Base-by-base conservation (phyloP, 495 filamentous ascomycete genomes). In the Talaromyces nanjingensis region DNA sequence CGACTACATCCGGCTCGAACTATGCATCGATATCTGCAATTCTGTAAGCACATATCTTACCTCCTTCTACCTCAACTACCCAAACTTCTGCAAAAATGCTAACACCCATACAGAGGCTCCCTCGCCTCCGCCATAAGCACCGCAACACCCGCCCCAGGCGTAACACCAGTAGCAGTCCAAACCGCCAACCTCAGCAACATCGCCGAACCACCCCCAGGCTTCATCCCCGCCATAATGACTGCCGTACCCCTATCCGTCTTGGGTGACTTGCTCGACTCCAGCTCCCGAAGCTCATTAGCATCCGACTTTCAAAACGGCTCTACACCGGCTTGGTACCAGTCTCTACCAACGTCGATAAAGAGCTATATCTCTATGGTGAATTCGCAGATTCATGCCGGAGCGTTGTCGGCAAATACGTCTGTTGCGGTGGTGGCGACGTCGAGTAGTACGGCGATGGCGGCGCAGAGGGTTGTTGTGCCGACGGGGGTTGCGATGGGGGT, bases 361-460 rank as follows among this genome's bases (percentile, higher is more conserved):
- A 70, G 64, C 49, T 76, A 76, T 67, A 67, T 76, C 61, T 66
- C 70, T 3, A 67, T 68, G 27, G 74, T 75, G 34, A 69, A 66
- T 47, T 65, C 65, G 22, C 70, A 76, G 61, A 70, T 74, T 18
- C 45, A 65, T 7, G 69, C 37, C 1, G 71, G 74, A 11, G 74
- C 73, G 14, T 33, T 74, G 59, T 75, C 71, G 11, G 70, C 69
- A 7, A 71, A 62, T 54, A 34, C 69, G 12, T 62, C 65, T 20
- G 59, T 58, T 9, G 58, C 47, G 14, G 42, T 64, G 14, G 42
- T 64, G 33, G 62, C 64, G 33, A 54, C 62, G 42, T 65, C 52
- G 16, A 63, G 42, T 27, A 64, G 54, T 42, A 63, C 59, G 6
- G 64, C 39, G 16, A 37, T 64, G 42, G 67, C 68, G 0, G 67